These are phyloP conservation scores for Barnettozyma hawaiiensis DNA, from an alignment of 1,139 yeast species.

Conservation along the genomic window DNA sequence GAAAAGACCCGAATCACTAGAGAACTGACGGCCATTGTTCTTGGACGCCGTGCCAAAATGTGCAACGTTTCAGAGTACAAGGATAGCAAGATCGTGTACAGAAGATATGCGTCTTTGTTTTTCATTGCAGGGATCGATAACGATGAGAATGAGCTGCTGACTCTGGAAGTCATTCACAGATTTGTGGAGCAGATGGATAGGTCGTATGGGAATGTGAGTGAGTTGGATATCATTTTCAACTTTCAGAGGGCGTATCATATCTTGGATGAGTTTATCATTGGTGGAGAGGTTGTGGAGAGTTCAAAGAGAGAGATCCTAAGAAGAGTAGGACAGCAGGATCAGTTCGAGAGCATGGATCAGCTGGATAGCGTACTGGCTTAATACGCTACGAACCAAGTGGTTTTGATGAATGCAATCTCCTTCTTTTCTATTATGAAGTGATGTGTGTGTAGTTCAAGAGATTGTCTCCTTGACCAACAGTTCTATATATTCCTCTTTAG, in stretches of 20 bases:
- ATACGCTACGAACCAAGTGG: not conserved
- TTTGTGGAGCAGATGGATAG: constrained; percentile 97
- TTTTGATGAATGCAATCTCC: not conserved
- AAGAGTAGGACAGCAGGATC: constrained; percentile 75
- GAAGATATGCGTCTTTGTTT: constrained; percentile 88
- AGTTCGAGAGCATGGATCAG: constrained; percentile 61
- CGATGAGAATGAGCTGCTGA: constrained; percentile 80
- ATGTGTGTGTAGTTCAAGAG: not conserved
- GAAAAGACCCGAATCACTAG: constrained; percentile 80
- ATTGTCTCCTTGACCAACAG: constrained; percentile 24
- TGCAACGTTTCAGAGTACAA: constrained; percentile 85
- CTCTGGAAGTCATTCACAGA: constrained; percentile 83
- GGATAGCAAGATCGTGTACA: constrained; percentile 81
- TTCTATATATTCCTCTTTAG: constrained; percentile 32
- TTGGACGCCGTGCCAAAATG: constrained; percentile 88
- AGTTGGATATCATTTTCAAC: constrained; percentile 87
- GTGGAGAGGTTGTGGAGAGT: constrained; percentile 82
- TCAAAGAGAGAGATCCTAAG: constrained; percentile 75
- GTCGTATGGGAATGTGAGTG: constrained; percentile 94
- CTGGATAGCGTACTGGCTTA: constrained; percentile 36
- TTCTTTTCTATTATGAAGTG: not conserved
- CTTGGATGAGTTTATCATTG: constrained; percentile 76
- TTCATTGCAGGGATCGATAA: constrained; percentile 82
- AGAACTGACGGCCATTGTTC: constrained; percentile 80
- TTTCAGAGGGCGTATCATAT: constrained; percentile 91